Base-by-base conservation (phyloP, 2,329 filamentous ascomycete genomes). In the Westerdykella sp. region DNA sequence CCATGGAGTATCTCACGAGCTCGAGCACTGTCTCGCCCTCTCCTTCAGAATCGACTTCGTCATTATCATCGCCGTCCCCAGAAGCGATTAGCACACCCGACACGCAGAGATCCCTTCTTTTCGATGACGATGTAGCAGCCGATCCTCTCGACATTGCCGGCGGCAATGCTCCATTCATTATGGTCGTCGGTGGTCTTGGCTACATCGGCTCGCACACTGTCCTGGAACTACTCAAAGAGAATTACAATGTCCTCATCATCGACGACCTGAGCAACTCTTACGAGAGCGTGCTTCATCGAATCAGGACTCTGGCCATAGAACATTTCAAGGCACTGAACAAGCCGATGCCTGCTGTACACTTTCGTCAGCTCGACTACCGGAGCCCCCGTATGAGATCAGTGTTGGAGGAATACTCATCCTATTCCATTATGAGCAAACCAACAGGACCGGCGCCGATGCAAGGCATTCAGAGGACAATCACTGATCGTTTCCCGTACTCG, bases 121-220 rank as follows among this genome's bases (percentile, higher is more conserved):
- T 73, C 50, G 70, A 73, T 68, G 70, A 73, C 67, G 67, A 70
- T 51, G 60, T 69, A 35, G 51, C 67, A 5, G 65, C 68, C 16
- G 68, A 71, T 41, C 58, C 72, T 45, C 55, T 73, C 38, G 63
- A 65, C 42, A 64, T 69, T 47, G 56, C 63, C 34, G 62, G 62
- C 28, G 48, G 58, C 15, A 47, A 48, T 22, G 60, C 71, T 39
- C 59, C 65, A 28, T 72, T 73, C 51, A 73, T 70, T 37, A 66
- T 78, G 53, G 75, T 79, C 22, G 72, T 76, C 31, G 75, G 75
- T 15, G 75, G 75, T 9, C 68, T 76, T 12, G 75, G 75, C 6
- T 78, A 75, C 57, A 78, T 79, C 42, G 76, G 76, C 22, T 78
- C 74, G 2, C 76, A 79, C 56, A 79, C 76, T 0, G 69, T 72